Evolutionary conservation across 163 green algal species (phyloP).

Genomic region (Chlorella variabilis): DNA sequence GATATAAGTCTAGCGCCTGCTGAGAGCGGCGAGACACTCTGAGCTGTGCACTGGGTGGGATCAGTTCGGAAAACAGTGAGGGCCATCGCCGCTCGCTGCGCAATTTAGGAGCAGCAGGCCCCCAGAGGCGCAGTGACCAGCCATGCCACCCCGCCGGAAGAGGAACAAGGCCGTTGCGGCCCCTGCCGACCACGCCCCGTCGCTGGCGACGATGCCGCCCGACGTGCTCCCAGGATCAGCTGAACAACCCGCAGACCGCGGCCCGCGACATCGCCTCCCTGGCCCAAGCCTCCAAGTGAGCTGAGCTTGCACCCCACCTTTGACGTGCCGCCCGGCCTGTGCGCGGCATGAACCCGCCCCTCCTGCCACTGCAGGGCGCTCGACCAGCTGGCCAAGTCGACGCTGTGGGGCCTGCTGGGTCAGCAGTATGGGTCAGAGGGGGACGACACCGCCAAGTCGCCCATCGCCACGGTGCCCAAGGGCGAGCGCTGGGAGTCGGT

Average conservation of each 20-base stretch:
- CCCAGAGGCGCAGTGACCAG: no score
- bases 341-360: background rate
- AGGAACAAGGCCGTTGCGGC: background rate
- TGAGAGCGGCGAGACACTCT: no score
- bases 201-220: background rate
- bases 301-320: no score
- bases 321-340: no score
- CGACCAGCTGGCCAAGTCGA: background rate
- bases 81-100: no score
- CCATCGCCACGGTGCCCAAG: background rate
- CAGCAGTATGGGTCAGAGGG: background rate
- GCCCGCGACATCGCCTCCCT: background rate
- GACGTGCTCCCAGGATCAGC: constrained; percentile 3
- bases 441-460: background rate
- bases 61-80: no score
- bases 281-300: background rate
- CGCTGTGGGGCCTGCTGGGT: constrained; percentile 15
- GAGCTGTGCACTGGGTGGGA: no score
- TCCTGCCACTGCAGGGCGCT: background rate
- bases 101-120: no score
- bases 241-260: background rate
- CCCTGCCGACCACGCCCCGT: background rate
- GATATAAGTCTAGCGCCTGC: no score
- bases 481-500: background rate
- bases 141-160: no score